Conservation (phyloP, 768 basidiomycete species). For the Phaffia tasmanica region DNA sequence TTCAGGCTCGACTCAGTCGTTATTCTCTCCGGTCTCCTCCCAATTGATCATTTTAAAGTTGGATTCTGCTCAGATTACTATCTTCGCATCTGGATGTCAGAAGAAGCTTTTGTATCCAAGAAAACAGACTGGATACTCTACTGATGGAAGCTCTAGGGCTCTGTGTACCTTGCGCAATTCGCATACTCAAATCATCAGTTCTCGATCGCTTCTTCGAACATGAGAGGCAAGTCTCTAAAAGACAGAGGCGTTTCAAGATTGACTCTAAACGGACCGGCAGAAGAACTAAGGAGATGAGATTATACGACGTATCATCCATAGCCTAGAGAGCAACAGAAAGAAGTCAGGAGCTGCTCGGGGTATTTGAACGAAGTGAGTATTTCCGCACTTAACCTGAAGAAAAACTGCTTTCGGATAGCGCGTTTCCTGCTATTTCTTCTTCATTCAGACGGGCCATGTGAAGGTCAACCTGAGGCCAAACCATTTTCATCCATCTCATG, state of each 20-base stretch:
- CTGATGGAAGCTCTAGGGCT: slow-evolving; percentile 12
- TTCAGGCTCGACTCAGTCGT: background rate
- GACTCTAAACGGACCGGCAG: background rate
- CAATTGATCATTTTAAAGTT: background rate
- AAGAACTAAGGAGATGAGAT: slow-evolving; percentile 52
- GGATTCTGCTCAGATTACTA: slow-evolving; percentile 58
- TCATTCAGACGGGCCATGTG: too few relatives aligned
- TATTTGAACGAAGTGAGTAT: slow-evolving; percentile 48
- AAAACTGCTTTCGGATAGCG: too few relatives aligned
- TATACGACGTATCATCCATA: slow-evolving; percentile 33
- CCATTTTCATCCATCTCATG: too few relatives aligned
- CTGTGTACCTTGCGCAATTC: too few relatives aligned
- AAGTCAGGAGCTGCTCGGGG: slow-evolving; percentile 45
- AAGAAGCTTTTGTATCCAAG: slow-evolving; percentile 47
- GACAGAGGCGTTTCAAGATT: background rate
- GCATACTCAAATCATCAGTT: too few relatives aligned
- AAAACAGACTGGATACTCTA: slow-evolving; percentile 4
- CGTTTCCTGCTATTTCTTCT: too few relatives aligned
- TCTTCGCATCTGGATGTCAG: slow-evolving; percentile 70
- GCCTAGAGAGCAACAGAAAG: slow-evolving; percentile 37
- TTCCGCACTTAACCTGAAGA: background rate
- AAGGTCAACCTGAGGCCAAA: too few relatives aligned
- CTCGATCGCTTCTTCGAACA: too few relatives aligned
- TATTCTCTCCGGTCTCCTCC: background rate
- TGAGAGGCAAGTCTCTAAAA: too few relatives aligned